Evolutionary conservation across 2,329 filamentous ascomycete species (phyloP), one percentile per base, ranked within the genome.

Genomic region (Teratosphaeriaceae sp.): DNA sequence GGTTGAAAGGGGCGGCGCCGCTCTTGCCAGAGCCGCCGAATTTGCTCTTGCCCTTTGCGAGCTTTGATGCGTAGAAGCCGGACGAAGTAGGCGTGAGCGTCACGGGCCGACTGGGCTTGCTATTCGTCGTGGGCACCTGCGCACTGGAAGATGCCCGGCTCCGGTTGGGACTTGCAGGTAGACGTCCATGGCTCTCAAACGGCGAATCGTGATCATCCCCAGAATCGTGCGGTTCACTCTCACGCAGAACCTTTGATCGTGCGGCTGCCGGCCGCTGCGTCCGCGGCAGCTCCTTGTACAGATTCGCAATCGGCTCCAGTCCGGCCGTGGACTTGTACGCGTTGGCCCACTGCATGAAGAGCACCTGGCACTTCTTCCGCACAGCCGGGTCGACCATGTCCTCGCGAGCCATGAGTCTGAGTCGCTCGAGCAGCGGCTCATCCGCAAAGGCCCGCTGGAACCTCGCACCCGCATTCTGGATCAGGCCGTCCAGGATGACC

Each of bases 401-500:
- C 41, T 92, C 89, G 15, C 85, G 88, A 24, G 85, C 88, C 52
- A 90, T 85, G 24, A 97, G 82, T 18, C 92, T 82, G 40, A 98
- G 74, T 19, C 92, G 84, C 66, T 98, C 92, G 2, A 98, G 78
- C 29, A 98, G 72, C 22, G 89, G 85, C 61, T 96, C 89, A 58
- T 98, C 90, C 8, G 82, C 85, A 63, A 97, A 95, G 13, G 79
- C 78, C 38, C 86, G 80, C 65, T 96, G 85, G 61, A 97, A 96
- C 11, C 84, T 79, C 11, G 84, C 75, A 1, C 90, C 90, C 2
- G 88, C 89, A 68, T 98, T 98, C 61, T 96, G 87, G 47, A 98
- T 92, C 29, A 98, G 74, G 31, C 86, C 89, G 62, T 98, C 92
- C 2, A 98, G 77, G 38, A 98, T 82, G 9, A 85, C 84, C 18